Percentiles rank a stretch among this genome's conserved stretches.
Evolutionary conservation across 2,329 filamentous ascomycete genomes (phyloP).

Genomic region (Cladosporium sp.): DNA sequence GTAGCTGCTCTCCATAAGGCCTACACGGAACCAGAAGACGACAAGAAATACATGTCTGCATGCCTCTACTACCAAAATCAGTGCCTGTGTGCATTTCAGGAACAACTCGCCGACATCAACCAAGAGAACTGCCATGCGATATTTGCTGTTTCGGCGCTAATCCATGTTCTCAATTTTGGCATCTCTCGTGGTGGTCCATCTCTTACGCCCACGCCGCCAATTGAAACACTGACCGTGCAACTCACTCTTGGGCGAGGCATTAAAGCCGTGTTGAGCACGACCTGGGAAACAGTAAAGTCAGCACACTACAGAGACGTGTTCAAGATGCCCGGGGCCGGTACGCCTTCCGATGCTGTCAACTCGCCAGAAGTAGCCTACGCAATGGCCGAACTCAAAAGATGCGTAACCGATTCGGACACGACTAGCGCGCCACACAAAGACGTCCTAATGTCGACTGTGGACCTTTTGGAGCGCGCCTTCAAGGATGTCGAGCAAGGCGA

Average conservation of each 20-base stretch:
- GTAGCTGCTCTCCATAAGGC: constrained; percentile 12
- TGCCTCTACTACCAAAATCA: constrained; percentile 7
- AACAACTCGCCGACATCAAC: not conserved
- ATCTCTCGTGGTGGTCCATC: not conserved
- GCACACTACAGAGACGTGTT: constrained; percentile 3
- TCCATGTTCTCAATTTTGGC: not conserved
- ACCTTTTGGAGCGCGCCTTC: not conserved
- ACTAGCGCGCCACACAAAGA: not conserved
- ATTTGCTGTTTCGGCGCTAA: constrained; percentile 4
- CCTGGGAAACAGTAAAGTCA: not conserved
- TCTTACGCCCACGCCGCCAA: not conserved
- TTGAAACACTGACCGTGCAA: not conserved
- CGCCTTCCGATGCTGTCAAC: not conserved
- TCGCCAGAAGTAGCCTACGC: not conserved
- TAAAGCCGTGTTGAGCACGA: not conserved
- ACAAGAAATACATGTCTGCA: constrained; percentile 9
- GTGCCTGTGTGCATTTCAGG: not conserved
- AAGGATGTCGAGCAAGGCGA: not conserved
- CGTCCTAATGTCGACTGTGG: not conserved
- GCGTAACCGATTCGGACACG: not conserved
- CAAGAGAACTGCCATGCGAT: constrained; percentile 9
- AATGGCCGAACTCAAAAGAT: constrained; percentile 5
- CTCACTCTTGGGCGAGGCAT: not conserved
- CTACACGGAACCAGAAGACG: not conserved
- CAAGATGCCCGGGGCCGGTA: not conserved